Evolutionary conservation across 2,329 filamentous ascomycete genomes (phyloP).

Genomic region (Alternaria gansuensis): DNA sequence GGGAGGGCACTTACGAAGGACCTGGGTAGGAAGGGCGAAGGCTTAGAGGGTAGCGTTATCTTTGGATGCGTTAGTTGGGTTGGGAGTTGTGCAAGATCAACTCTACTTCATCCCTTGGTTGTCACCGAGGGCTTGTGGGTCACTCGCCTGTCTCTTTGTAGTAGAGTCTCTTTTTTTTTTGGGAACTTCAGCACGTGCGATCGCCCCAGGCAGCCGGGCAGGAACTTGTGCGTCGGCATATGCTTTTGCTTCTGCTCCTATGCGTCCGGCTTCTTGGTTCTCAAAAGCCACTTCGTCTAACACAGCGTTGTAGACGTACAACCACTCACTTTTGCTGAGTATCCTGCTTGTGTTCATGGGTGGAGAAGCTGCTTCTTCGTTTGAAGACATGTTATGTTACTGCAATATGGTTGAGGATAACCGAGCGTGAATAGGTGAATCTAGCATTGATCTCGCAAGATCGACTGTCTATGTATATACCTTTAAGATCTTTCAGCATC

Average conservation of each 20-base stretch:
- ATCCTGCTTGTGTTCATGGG: neutral
- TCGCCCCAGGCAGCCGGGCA: neutral
- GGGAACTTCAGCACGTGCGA: neutral
- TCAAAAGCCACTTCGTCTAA: neutral
- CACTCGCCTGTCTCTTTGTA: no score
- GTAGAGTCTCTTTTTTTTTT: neutral
- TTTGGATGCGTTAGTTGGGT: no score
- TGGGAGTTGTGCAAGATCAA: no score
- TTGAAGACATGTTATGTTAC: neutral
- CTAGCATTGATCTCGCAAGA: neutral
- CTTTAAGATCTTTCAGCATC: neutral
- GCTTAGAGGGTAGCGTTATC: no score
- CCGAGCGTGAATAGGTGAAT: neutral
- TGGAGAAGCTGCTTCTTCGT: neutral
- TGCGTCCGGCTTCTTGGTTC: neutral
- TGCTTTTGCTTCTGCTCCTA: neutral
- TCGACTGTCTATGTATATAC: neutral
- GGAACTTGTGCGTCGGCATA: neutral
- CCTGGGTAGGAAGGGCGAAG: neutral
- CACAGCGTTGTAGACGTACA: neutral
- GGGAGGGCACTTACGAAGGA: neutral
- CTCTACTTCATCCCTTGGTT: no score
- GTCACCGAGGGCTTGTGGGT: no score
- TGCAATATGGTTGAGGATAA: neutral
- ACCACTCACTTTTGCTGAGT: neutral